Evolutionary conservation across 345 rosid species (phyloP), one percentile per base, ranked within the genome.

Genomic region (Eucalyptus pauciflora): DNA sequence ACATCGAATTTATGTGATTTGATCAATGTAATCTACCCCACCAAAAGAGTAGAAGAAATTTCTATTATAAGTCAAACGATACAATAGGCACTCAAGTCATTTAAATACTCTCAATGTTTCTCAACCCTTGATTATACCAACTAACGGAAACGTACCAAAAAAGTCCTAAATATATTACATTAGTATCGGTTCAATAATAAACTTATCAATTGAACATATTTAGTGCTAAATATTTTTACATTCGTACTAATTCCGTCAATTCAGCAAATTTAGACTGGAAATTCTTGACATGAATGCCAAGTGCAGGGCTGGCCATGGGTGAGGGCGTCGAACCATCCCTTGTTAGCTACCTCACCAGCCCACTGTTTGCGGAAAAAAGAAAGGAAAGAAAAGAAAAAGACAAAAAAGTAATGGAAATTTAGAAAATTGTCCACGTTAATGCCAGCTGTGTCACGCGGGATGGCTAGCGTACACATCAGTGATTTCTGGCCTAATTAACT

Each of bases 401-500:
- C 10, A 22, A 56, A 56, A 56, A 56, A 56, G 62, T 56, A 22
- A 56, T 56, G 1, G 1, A 56, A 56, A 22, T 24, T 56, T 1
- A 56, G 29, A 56, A 56, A 56, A 56, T 56, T 56, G 29, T 56
- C 13, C 5, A 56, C 4, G 13, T 56, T 24, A 24, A 24, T 24
- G 29, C 13, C 6, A 24, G 3, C 0, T 24, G 6, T 56, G 62
- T 56, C 29, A 22, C 5, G 3, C 24, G 24, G 13, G 6, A 24
- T 56, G 12, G 29, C 13, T 24, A 24, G 29, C 1, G 3, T 56
- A 4, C 29, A 56, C 5, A 24, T 56, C 1, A 56, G 13, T 4
- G 13, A 56, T 56, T 56, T 56, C 1, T 24, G 0, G 12, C 29
- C 29, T 56, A 56, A 24, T 24, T 24, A 24, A 29, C 1, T 22